phyloP scores from a whole-genome alignment of 345 rosid species.

The Eucalyptus polybractea region DNA sequence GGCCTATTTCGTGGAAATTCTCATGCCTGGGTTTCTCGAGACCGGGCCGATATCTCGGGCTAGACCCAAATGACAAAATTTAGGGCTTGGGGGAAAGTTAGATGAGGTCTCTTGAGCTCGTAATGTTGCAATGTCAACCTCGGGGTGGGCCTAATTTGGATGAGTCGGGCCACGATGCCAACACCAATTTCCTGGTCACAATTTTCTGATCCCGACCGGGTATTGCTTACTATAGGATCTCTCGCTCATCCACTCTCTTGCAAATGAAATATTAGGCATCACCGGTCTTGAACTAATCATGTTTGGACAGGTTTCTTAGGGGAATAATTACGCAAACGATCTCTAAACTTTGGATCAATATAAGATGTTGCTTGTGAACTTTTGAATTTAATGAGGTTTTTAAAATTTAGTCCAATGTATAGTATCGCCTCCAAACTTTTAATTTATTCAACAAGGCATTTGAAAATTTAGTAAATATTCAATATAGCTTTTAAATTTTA shows the following conservation, averaged over 20 bases:
- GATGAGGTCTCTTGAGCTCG: background rate
- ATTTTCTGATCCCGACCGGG: background rate
- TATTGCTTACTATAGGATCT: too few species aligned
- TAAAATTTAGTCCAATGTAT: rapidly evolving
- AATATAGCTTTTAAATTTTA: background rate
- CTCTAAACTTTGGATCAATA: rapidly evolving
- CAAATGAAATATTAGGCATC: background rate
- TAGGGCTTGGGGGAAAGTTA: background rate
- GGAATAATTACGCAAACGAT: rapidly evolving
- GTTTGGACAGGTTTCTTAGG: background rate
- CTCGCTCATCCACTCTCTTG: background rate
- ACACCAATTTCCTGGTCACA: background rate
- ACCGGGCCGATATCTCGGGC: background rate
- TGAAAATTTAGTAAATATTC: background rate
- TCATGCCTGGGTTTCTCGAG: background rate
- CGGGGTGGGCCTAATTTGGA: background rate
- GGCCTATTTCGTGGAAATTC: background rate
- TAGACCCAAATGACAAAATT: background rate
- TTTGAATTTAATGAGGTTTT: background rate
- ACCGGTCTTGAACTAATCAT: background rate
- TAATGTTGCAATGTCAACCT: background rate
- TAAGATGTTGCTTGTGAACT: rapidly evolving
- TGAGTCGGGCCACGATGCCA: background rate
- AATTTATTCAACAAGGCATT: rapidly evolving
- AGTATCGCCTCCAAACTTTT: rapidly evolving